These are phyloP conservation scores for Fusarium drepaniforme DNA, from an alignment of 2,329 filamentous ascomycete species.

Conservation along the genomic window DNA sequence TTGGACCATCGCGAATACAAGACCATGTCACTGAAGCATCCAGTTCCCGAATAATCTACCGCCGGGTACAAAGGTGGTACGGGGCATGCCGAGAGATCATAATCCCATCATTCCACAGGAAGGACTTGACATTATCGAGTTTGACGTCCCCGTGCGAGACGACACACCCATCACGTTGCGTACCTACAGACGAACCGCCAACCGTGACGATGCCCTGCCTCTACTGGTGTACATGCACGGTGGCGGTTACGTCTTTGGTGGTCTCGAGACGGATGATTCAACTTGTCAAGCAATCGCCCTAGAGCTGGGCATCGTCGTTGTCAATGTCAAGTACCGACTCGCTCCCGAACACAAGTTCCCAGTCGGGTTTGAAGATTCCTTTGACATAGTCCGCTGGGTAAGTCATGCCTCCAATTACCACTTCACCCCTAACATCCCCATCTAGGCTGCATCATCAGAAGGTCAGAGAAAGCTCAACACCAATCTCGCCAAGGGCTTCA, in stretches of 20 bases:
- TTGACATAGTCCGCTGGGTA: slow-evolving; percentile 52
- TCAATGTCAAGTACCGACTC: slow-evolving; percentile 64
- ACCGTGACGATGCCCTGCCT: slow-evolving; percentile 18
- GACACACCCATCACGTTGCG: slow-evolving; percentile 31
- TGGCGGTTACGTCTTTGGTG: slow-evolving; percentile 42
- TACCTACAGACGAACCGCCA: slow-evolving; percentile 31
- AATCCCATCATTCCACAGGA: slow-evolving; percentile 37
- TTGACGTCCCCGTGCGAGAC: slow-evolving; percentile 38
- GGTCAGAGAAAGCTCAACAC: slow-evolving; percentile 50
- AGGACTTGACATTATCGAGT: slow-evolving; percentile 39
- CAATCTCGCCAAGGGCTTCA: slow-evolving; percentile 58
- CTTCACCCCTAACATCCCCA: background rate
- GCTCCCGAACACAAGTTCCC: slow-evolving; percentile 65
- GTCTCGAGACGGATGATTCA: slow-evolving; percentile 45
- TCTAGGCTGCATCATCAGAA: slow-evolving; percentile 35
- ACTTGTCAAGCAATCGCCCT: slow-evolving; percentile 41
- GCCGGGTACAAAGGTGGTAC: slow-evolving; percentile 8
- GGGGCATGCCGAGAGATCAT: slow-evolving; percentile 33
- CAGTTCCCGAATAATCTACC: slow-evolving; percentile 45
- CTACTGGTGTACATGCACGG: slow-evolving; percentile 45
- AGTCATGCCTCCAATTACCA: background rate
- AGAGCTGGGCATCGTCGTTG: slow-evolving; percentile 48
- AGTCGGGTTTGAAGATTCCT: slow-evolving; percentile 57
- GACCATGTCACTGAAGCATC: background rate
- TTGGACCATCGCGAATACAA: background rate